phyloP scores from a whole-genome alignment of 257 asterid genomes.

The Solanum chilense region DNA sequence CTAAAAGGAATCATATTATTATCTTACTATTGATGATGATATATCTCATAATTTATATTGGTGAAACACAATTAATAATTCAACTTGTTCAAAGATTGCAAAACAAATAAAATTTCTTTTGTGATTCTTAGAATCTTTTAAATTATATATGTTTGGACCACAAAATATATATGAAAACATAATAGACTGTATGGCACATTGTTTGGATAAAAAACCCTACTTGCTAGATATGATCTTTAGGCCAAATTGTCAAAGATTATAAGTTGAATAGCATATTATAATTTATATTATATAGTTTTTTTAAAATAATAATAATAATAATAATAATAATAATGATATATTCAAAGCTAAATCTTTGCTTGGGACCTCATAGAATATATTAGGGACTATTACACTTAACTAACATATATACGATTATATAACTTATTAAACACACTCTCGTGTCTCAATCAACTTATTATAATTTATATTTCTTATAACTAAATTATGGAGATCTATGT shows the following conservation, averaged over 20 bases:
- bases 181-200: background rate
- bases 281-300: background rate
- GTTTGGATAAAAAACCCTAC: background rate
- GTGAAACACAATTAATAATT: background rate
- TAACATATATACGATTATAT: background rate
- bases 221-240: background rate
- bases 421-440: background rate
- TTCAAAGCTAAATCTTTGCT: conserved; percentile 7
- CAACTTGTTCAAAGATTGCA: background rate
- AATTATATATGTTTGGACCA: background rate
- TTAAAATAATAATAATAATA: too few relatives aligned
- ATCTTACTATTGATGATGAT: background rate
- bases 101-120: background rate
- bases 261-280: background rate
- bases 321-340: background rate
- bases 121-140: background rate
- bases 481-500: background rate
- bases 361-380: background rate
- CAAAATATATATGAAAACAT: background rate
- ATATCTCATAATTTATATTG: background rate
- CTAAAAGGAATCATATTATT: background rate
- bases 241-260: conserved; percentile 15
- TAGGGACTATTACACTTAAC: background rate
- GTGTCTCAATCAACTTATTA: background rate
- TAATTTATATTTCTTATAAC: background rate